Conservation (phyloP, 129 eudicot species). For the Arctium lappa region DNA sequence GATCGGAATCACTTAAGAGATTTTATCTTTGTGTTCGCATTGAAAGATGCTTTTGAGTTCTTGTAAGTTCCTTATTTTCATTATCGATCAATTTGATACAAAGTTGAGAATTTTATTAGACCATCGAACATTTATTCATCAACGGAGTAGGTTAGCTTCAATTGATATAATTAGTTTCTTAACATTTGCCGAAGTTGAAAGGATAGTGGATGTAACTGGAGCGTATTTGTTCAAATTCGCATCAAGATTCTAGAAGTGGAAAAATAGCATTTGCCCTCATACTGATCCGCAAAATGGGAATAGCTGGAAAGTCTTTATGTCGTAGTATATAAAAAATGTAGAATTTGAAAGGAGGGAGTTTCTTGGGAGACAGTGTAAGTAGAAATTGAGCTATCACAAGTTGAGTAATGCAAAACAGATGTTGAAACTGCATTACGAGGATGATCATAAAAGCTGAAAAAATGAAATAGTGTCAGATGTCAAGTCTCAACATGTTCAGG, state of each 20-base stretch:
- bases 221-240: conserved; percentile 8
- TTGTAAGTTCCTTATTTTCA: background rate
- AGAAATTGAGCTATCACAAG: background rate
- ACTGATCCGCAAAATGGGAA: background rate
- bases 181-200: background rate
- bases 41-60: background rate
- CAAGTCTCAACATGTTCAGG: background rate
- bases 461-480: background rate
- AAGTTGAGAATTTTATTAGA: background rate
- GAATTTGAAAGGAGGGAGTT: background rate
- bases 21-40: conserved; percentile 3
- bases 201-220: conserved; percentile 3
- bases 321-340: background rate
- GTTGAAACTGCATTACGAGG: background rate
- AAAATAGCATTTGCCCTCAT: background rate
- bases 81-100: conserved; percentile 17
- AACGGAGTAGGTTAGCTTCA: background rate
- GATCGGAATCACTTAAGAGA: conserved; percentile 11
- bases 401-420: background rate
- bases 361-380: background rate
- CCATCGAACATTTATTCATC: background rate
- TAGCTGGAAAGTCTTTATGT: background rate
- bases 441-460: background rate
- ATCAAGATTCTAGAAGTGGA: background rate
- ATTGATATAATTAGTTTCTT: background rate